Base-by-base conservation (phyloP, 306 rosid species). In the Styphnolobium japonicum region DNA sequence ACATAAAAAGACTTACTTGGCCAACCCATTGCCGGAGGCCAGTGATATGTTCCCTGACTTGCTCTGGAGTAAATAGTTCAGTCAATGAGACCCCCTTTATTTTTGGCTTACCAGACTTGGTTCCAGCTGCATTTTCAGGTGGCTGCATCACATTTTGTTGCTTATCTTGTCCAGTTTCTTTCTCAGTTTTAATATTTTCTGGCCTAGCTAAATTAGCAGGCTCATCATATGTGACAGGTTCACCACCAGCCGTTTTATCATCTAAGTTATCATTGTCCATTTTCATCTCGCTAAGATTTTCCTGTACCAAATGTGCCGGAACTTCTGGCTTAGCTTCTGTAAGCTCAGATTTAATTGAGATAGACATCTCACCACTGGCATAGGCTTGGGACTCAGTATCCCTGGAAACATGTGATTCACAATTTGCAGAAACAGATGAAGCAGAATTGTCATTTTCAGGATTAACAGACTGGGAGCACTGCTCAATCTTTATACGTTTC, bases 21-120 rank as follows among this genome's bases (percentile, higher is more conserved):
- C 99, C 99, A 89, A 96, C 96, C 99, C 99, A 96, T 81, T 83
- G 96, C 89, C 98, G 86, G 79, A 96, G 96, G 78, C 99, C 94
- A 31, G 31, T 72, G 61, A 93, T 96, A 65, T 96, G 99, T 40
- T 87, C 93, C 84, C 92, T 87, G 78, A 96, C 96, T 84, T 93
- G 96, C 87, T 96, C 97, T 8, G 99, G 99, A 53, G 98, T 91
- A 77, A 96, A 96, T 82, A 96, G 76, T 58, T 96, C 98, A 51
- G 96, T 93, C 76, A 96, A 57, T 34, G 99, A 96, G 62, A 96
- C 99, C 33, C 96, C 99, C 73, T 96, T 91, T 78, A 96, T 90
- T 84, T 93, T 96, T 76, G 98, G 96, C 86, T 96, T 96, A 81
- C 99, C 98, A 61, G 99, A 93, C 83, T 95, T 95, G 27, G 98